Evolutionary conservation across 768 basidiomycete species (phyloP), one percentile per base, ranked within the genome.

Genomic region (Tulasnella sp.): DNA sequence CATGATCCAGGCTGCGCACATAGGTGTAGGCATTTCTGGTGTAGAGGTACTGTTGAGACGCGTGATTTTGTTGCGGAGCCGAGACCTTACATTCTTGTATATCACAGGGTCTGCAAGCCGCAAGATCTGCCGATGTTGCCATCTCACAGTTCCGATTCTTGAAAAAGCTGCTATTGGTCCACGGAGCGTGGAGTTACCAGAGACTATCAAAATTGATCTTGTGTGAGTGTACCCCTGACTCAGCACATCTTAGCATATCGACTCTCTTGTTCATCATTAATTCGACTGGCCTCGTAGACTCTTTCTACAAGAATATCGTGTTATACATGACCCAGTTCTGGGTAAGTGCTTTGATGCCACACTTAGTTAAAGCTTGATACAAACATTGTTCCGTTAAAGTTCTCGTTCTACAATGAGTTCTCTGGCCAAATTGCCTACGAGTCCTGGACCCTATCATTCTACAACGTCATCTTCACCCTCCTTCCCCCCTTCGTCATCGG

Each of bases 241-340:
- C 15, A 10, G 27, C 22, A 4, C 55, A n/a, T n/a, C n/a, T n/a
- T n/a, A n/a, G n/a, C n/a, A n/a, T n/a, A n/a, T n/a, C 42, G 19
- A 48, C 21, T 5, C 46, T 22, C 27, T 48, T n/a, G 15, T 38
- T 15, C 46, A 22, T 48, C n/a, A n/a, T 48, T 48, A 29, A 5
- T n/a, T 21, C 19, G 46, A 22, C 27, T 48, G 5, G 19, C 46
- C 46, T n/a, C n/a, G n/a, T 66, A 96, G 92, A 89, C 72, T 96
- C 92, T 1, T 97, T 99, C 75, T 99, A 98, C 78, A 99, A 99
- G 71, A 99, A 99, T 70, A 97, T 98, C 63, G 85, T 86, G 29
- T 77, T 99, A 15, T 98, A 98, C 71, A 91, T 99, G 90, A 96
- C 92, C 22, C 90, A 94, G 63, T 98, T 98, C 70, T 98, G 93